phyloP scores from a whole-genome alignment of 257 asterid species.

The Nicotiana knightiana region DNA sequence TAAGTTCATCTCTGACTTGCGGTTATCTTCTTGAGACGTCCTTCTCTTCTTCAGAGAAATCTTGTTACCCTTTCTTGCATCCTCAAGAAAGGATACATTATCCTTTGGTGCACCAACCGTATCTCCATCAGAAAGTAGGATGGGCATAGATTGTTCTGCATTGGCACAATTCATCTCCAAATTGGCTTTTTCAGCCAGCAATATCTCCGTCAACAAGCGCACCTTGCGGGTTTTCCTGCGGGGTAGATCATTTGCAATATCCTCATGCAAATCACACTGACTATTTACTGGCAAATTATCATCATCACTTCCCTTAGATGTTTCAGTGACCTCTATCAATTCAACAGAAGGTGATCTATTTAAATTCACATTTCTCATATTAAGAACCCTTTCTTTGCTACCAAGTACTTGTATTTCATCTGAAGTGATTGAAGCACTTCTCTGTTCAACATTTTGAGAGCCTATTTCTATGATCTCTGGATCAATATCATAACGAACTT shows the following conservation, averaged over 20 bases:
- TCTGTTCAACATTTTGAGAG: neutral
- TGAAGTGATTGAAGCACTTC: neutral
- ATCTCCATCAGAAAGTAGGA: slow-evolving; percentile 26
- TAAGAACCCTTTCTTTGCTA: neutral
- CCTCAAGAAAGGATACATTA: slow-evolving; percentile 9
- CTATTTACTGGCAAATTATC: neutral
- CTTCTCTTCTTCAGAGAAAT: slow-evolving; percentile 43
- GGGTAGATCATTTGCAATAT: slow-evolving; percentile 18
- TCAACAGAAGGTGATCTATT: too few relatives aligned
- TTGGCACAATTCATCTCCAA: slow-evolving; percentile 10
- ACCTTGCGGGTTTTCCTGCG: slow-evolving; percentile 39
- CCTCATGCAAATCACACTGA: neutral
- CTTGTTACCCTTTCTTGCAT: slow-evolving; percentile 19
- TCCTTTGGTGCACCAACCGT: slow-evolving; percentile 16
- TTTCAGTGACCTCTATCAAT: slow-evolving; percentile 22
- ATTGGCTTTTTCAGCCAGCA: slow-evolving; percentile 35
- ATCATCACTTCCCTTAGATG: slow-evolving; percentile 35
- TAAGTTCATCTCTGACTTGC: neutral
- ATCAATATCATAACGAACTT: neutral
- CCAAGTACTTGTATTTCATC: neutral
- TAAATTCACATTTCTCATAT: too few relatives aligned
- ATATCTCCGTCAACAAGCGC: slow-evolving; percentile 49
- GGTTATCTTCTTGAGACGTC: slow-evolving; percentile 28
- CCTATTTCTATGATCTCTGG: neutral
- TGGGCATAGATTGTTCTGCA: slow-evolving; percentile 10